Base-by-base conservation (phyloP, 2,329 filamentous ascomycete species). In the Emergomyces pasteurianus region DNA sequence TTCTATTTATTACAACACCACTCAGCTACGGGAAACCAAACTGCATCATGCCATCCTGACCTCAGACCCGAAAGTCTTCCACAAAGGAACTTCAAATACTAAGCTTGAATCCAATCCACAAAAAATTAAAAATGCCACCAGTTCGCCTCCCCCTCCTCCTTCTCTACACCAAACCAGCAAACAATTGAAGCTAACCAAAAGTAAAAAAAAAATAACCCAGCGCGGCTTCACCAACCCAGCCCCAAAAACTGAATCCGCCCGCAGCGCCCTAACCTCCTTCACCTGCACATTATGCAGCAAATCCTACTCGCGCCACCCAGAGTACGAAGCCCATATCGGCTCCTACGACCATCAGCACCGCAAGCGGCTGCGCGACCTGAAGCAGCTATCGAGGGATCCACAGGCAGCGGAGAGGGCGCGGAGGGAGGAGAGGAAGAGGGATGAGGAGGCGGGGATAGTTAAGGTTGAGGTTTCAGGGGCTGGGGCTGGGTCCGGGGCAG, bases 291-390 rank as follows among this genome's bases (percentile, higher is more conserved):
- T 97, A 60, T 97, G 94, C 79, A 86, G 88, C 65, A 97, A 97
- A 77, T 92, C 92, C 68, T 99, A 97, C 76, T 86, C 87, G 1
- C 90, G 94, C 60, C 92, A 95, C 81, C 92, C 95, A 71, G 92
- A 97, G 73, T 96, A 95, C 73, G 92, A 97, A 75, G 88, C 92
- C 8, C 94, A 99, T 73, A 89, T 96, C 61, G 86, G 86, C 65
- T 94, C 89, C 69, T 97, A 97, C 75, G 94, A 97, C 72, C 94
- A 99, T 76, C 89, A 89, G 68, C 94, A 99, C 75, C 92, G 91
- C 73, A 91, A 95, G 77, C 76, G 79, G 61, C 67, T 76, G 7
- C 73, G 77, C 61, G 77, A 79, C 47, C 70, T 79, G 23, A 79
- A 79, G 63, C 75, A 78, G 64, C 68, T 78, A 49, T 78, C 73